Evolutionary conservation across 148 eudicot genomes (phyloP).

Genomic region (Rhododendron vialii): DNA sequence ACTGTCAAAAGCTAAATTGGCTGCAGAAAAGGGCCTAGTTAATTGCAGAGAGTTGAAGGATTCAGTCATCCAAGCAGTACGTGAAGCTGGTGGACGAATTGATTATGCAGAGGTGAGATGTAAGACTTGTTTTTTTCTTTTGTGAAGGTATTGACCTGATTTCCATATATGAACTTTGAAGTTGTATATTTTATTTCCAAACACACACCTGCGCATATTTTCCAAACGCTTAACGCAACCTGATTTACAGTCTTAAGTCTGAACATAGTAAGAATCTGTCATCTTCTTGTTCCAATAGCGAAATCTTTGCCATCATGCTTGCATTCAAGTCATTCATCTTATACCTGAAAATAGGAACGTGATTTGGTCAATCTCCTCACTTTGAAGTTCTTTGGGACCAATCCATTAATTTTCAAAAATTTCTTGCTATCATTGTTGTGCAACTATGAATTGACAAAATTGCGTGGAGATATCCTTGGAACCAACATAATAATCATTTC

Average conservation of each 20-base stretch:
- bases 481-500: too few species aligned
- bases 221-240: background rate
- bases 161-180: background rate
- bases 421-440: background rate
- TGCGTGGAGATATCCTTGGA: too few species aligned
- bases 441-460: background rate
- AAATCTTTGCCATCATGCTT: background rate
- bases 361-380: background rate
- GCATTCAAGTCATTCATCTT: background rate
- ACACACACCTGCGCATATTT: background rate
- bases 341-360: background rate
- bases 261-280: background rate
- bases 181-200: background rate
- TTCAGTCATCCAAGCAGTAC: conserved; percentile 45
- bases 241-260: background rate
- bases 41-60: conserved; percentile 49
- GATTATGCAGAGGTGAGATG: conserved; percentile 84
- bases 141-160: background rate
- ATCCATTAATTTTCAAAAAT: background rate
- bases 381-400: background rate
- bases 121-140: background rate
- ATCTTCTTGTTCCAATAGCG: background rate
- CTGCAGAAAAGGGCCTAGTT: conserved; percentile 48
- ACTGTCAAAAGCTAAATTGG: conserved; percentile 56
- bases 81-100: conserved; percentile 73